These are phyloP conservation scores for Fusarium pininemorale DNA, from an alignment of 2,329 filamentous ascomycete species.

Conservation along the genomic window DNA sequence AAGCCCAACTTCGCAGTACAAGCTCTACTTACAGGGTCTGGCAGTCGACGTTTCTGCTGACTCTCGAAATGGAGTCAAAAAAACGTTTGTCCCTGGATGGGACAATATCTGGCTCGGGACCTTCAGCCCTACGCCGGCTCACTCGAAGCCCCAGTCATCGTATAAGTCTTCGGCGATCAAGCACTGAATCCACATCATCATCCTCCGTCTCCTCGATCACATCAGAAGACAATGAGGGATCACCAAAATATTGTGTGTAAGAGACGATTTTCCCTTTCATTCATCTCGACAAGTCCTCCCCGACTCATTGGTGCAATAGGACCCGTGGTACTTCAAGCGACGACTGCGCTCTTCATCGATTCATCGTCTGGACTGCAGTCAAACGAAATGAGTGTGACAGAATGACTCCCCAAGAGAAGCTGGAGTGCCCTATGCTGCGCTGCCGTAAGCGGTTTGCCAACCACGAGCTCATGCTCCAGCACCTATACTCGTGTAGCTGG, in stretches of 20 bases:
- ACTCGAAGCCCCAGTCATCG: slow-evolving; percentile 47
- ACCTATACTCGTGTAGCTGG: slow-evolving; percentile 59
- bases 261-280: slow-evolving; percentile 21
- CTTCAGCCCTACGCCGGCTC: slow-evolving; percentile 47
- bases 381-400: slow-evolving; percentile 61
- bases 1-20: background rate
- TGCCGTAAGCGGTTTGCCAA: slow-evolving; percentile 60
- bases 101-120: slow-evolving; percentile 37
- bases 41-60: background rate
- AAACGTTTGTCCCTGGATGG: slow-evolving; percentile 44
- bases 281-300: background rate
- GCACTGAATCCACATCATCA: slow-evolving; percentile 43
- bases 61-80: slow-evolving; percentile 45
- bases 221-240: slow-evolving; percentile 38
- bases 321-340: slow-evolving; percentile 56
- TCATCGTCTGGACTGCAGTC: slow-evolving; percentile 66
- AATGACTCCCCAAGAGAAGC: slow-evolving; percentile 58
- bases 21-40: background rate
- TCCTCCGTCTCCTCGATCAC: slow-evolving; percentile 40
- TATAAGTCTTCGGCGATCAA: slow-evolving; percentile 45
- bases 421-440: slow-evolving; percentile 61
- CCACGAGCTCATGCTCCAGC: slow-evolving; percentile 64
- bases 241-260: slow-evolving; percentile 48
- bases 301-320: slow-evolving; percentile 45
- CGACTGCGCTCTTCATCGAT: slow-evolving; percentile 62